A percentile compares a stretch with the other conserved stretches of the same genome.
Conservation (phyloP, 2,329 filamentous ascomycete species). For the Colletotrichum salicis region DNA sequence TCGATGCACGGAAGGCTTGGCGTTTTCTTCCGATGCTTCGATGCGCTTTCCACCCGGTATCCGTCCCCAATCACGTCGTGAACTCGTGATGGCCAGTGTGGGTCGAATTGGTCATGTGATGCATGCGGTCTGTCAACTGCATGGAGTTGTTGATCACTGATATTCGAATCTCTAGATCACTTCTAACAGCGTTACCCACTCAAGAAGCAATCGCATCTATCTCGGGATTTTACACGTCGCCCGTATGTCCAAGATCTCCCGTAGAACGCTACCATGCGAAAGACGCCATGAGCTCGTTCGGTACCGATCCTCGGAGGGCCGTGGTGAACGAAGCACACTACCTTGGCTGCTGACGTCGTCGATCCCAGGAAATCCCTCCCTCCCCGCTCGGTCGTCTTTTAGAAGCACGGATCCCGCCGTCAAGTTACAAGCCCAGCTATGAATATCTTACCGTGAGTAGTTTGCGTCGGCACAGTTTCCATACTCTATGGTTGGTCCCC, state of each 20-base stretch:
- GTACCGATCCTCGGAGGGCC: not conserved
- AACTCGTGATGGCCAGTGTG: not conserved
- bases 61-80: not conserved
- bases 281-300: not conserved
- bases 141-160: not conserved
- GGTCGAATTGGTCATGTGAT: not conserved
- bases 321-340: not conserved
- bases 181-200: not conserved
- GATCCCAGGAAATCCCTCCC: not conserved
- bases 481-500: not conserved
- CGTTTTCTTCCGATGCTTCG: constrained; percentile 15
- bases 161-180: not conserved
- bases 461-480: not conserved
- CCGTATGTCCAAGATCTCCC: not conserved
- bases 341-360: not conserved
- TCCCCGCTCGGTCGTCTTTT: not conserved
- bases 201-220: not conserved
- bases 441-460: not conserved
- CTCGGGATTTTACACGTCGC: not conserved
- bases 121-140: not conserved
- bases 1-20: constrained; percentile 23
- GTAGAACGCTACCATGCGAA: not conserved
- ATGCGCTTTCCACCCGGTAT: not conserved
- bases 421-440: not conserved
- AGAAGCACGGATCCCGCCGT: constrained; percentile 3